These are phyloP conservation scores for sweet orange (Citrus sinensis) DNA, from an alignment of 345 rosid species.

Conservation along the genomic window DVS_A1.0 CM039162.1:23721001-23721500, in stretches of 20 bases:
- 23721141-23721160: neutral
- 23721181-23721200: neutral
- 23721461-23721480: neutral
- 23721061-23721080: neutral
- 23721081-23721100: neutral
- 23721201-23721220: neutral
- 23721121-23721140: neutral
- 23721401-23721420: neutral
- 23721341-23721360: neutral
- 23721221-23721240: neutral
- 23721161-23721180: conserved; percentile 6
- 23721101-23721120: neutral
- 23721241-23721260: neutral
- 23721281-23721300: neutral
- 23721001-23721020: neutral
- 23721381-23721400: neutral
- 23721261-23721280: neutral
- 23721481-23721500: neutral
- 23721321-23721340: neutral
- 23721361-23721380: neutral
- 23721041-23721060: neutral
- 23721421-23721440: neutral
- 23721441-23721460: neutral
- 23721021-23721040: neutral
- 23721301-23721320: neutral